Evolutionary conservation across 1,284 basidiomycete species (phyloP).

Genomic region (Cutaneotrichosporon cavernicola): DNA sequence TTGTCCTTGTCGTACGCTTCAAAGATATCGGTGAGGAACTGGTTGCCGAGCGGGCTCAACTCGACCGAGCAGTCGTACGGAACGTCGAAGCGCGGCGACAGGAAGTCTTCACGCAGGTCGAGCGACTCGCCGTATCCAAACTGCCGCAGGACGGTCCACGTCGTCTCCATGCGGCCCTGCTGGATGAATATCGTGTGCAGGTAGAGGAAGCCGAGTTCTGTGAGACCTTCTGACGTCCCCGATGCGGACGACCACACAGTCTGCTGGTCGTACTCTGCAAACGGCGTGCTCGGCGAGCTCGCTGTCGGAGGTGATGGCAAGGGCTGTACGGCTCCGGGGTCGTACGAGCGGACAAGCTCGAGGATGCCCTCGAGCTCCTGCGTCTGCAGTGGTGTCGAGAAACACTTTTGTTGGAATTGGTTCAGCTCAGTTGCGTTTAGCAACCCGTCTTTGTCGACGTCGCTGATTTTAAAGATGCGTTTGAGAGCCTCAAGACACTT

Average conservation of each 20-base stretch:
- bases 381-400: constrained; percentile 84
- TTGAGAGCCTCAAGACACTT: constrained; percentile 83
- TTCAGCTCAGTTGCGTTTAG: constrained; percentile 89
- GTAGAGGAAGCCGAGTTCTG: constrained; percentile 89
- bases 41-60: constrained; percentile 86
- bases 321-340: constrained; percentile 47
- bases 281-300: constrained; percentile 13
- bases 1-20: constrained; percentile 96
- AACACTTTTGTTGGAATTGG: constrained; percentile 97
- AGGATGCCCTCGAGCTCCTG: constrained; percentile 91
- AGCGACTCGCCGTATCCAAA: constrained; percentile 97
- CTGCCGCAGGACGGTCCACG: constrained; percentile 92
- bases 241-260: constrained; percentile 28
- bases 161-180: constrained; percentile 91
- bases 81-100: constrained; percentile 88
- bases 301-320: constrained; percentile 31
- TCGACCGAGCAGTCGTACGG: constrained; percentile 92
- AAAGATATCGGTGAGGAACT: constrained; percentile 97
- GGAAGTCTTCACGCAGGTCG: constrained; percentile 79
- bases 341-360: constrained; percentile 75
- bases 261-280: constrained; percentile 13
- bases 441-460: constrained; percentile 89
- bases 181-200: constrained; percentile 97
- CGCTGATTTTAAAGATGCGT: constrained; percentile 95
- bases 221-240: constrained; percentile 62